These are phyloP conservation scores for Flammula alnicola DNA, from an alignment of 1,284 basidiomycete species.

Conservation along the genomic window DNA sequence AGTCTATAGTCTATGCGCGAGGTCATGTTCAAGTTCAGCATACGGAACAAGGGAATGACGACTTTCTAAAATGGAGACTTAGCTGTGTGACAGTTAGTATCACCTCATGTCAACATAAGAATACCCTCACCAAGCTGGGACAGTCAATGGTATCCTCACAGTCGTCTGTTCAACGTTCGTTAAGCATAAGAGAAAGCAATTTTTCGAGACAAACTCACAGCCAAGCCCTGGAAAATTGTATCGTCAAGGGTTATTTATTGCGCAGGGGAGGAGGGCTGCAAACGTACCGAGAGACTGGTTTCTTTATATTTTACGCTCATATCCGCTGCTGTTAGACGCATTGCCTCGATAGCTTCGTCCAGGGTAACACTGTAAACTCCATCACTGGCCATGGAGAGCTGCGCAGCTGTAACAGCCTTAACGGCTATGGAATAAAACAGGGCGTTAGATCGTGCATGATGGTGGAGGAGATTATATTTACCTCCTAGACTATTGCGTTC, in stretches of 20 bases:
- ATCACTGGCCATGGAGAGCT: conserved; percentile 90
- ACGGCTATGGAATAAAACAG: conserved; percentile 55
- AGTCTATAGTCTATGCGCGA: too few species aligned
- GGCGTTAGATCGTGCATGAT: too few species aligned
- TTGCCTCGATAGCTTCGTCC: conserved; percentile 96
- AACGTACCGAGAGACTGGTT: conserved; percentile 82
- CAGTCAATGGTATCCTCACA: conserved; percentile 76
- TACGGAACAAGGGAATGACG: too few species aligned
- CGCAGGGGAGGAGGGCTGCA: conserved; percentile 7
- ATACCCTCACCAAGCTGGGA: conserved; percentile 65
- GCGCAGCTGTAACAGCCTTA: conserved; percentile 90
- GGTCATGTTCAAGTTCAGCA: too few species aligned
- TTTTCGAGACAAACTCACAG: conserved; percentile 25
- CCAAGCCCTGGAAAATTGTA: conserved; percentile 22
- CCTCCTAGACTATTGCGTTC: conserved; percentile 89
- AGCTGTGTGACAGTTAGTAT: conserved; percentile 3
- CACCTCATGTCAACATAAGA: conserved; percentile 1
- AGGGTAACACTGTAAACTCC: conserved; percentile 88
- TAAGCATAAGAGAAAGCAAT: conserved; percentile 11
- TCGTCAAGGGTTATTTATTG: too few species aligned
- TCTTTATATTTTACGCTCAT: conserved; percentile 94
- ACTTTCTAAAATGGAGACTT: background rate
- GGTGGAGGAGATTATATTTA: too few species aligned
- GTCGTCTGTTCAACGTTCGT: conserved; percentile 50
- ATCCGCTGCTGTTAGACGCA: conserved; percentile 87